These are phyloP conservation scores for Chloranthus sessilifolius DNA, from an alignment of 164 flowering plant genomes.

Conservation along the genomic window DNA sequence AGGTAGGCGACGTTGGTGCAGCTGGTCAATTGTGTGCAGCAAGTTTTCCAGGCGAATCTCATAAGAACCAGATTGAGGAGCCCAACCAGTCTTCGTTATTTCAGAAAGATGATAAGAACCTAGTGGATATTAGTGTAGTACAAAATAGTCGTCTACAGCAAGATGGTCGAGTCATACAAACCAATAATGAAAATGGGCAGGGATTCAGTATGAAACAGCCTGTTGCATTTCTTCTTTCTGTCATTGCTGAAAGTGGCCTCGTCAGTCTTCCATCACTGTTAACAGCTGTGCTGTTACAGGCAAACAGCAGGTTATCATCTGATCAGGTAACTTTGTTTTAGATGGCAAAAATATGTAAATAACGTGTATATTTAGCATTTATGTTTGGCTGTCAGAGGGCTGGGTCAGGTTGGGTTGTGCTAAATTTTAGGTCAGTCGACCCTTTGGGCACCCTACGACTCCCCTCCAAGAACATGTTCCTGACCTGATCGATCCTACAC, in stretches of 20 bases:
- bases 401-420: too few species aligned
- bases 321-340: constrained; percentile 62
- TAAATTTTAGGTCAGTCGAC: too few species aligned
- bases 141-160: constrained; percentile 11
- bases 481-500: too few species aligned
- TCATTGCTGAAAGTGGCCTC: constrained; percentile 78
- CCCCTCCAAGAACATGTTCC: too few species aligned
- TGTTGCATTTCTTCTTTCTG: constrained; percentile 62
- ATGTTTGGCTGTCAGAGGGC: too few species aligned
- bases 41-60: constrained; percentile 22
- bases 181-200: constrained; percentile 23
- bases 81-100: constrained; percentile 14
- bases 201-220: constrained; percentile 39
- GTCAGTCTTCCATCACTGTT: constrained; percentile 84
- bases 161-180: not conserved
- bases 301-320: constrained; percentile 64
- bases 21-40: not conserved
- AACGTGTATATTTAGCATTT: too few species aligned
- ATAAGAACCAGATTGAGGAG: constrained; percentile 19
- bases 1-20: constrained; percentile 5
- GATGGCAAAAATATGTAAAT: too few species aligned
- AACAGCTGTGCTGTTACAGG: constrained; percentile 89
- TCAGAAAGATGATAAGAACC: constrained; percentile 34
- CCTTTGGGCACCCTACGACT: too few species aligned
- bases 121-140: constrained; percentile 20